Conservation (phyloP, 1,139 yeast genomes). For the Hansenula lynferdii region DNA sequence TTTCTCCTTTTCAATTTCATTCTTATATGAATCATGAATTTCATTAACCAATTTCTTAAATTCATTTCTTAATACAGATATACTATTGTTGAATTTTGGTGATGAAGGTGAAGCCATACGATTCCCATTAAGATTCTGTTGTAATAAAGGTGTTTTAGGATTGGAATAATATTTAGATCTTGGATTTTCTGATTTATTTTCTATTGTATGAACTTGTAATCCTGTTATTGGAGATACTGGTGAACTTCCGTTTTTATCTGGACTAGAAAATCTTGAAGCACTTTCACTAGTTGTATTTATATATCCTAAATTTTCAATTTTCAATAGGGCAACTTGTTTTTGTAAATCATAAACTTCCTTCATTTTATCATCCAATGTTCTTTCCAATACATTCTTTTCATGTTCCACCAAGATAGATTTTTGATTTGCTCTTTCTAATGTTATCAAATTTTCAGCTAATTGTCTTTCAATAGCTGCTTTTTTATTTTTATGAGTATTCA, state of each 20-base stretch:
- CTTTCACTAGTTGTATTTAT: constrained; percentile 6
- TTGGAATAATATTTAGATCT: constrained; percentile 4
- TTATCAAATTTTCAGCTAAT: constrained; percentile 27
- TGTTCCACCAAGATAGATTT: constrained; percentile 27
- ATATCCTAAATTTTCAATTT: constrained; percentile 38
- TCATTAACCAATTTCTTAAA: constrained; percentile 64
- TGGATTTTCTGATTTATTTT: no score
- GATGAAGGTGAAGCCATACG: constrained; percentile 12
- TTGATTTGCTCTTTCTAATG: constrained; percentile 28
- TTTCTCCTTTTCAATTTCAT: constrained; percentile 54
- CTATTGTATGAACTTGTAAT: no score
- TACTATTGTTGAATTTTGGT: constrained; percentile 19
- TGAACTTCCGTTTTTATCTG: constrained; percentile 11
- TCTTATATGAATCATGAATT: constrained; percentile 56
- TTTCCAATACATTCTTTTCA: constrained; percentile 26
- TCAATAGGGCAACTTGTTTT: constrained; percentile 42
- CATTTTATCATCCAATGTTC: constrained; percentile 34
- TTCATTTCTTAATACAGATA: constrained; percentile 55
- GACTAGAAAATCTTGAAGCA: constrained; percentile 5
- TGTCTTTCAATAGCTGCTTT: constrained; percentile 42
- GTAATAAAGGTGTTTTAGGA: constrained; percentile 20
- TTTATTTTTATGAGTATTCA: constrained; percentile 45
- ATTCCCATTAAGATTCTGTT: constrained; percentile 8
- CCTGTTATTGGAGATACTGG: constrained; percentile 30
- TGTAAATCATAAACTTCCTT: constrained; percentile 42